Evolutionary conservation across 139 green algal species (phyloP), one percentile per base, ranked within the genome.

Genomic region (Asterochloris sp.): DNA sequence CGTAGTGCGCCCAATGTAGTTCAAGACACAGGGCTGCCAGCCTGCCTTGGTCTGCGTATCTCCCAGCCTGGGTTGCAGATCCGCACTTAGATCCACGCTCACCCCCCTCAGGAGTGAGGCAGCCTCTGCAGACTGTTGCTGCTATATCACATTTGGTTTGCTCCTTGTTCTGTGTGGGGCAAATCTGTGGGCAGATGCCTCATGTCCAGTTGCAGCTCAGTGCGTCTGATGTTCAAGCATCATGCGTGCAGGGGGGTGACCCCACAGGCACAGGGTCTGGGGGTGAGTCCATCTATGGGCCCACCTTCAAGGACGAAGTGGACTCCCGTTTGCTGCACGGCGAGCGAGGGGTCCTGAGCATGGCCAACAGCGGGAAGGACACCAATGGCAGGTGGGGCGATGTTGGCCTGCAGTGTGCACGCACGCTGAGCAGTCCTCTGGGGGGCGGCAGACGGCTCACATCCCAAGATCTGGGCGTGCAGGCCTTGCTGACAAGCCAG

Each of bases 241-340:
- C 1, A 47, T 68, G 67, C 23, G 69, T 83, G 24, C 93, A 98
- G 91, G 97, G 97, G 12, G 97, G 97, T 23, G 97, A 99, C 81
- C 97, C 97, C 19, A 98, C 96, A 9, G 96, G 96, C 67, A 99
- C 93, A 0, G 96, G 97, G 27, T 93, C 85, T 38, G 97, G 96
- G n/a, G 97, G 97, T 21, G 91, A 96, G 78, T 96, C 88, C 80
- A 97, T 99, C 24, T 99, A 92, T 74, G 94, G 94, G 0, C 68
- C 87, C 16, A 94, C 85, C 0, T 98, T 98, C 87, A 90, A 89
- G 79, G 92, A 97, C 73, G 94, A 96, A 84, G 74, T 94, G 62
- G 92, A 95, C 86, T 85, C 84, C 60, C 80, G 89, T 73, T 87
- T 96, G 83, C 21, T 87, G 76, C 92, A 95, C 88, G 85, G 67